Evolutionary conservation across 768 basidiomycete species (phyloP).

Genomic region (Vararia minispora): DNA sequence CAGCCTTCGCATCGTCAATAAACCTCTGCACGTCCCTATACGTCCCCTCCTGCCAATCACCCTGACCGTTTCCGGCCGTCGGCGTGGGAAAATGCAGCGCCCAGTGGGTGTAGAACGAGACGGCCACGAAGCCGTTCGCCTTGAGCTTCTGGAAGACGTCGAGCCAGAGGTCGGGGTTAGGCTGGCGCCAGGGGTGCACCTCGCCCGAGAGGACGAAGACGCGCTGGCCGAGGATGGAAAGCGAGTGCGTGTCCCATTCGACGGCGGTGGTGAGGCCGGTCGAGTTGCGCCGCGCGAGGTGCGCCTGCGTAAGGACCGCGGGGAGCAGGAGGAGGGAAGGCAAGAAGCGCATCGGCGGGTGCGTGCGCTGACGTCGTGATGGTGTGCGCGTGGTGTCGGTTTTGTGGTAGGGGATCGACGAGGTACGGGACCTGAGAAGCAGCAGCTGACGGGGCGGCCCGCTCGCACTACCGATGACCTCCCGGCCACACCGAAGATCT

Average conservation of each 20-base stretch:
- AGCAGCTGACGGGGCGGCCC: no score
- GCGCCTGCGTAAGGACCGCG: no score
- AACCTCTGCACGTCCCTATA: conserved; percentile 42
- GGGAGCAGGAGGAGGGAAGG: no score
- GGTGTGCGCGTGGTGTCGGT: no score
- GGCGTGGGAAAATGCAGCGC: conserved; percentile 42
- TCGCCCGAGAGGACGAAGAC: conserved; percentile 52
- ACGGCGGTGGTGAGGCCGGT: conserved; percentile 38
- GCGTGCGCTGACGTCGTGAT: no score
- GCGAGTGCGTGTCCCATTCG: conserved; percentile 52
- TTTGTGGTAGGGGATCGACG: no score
- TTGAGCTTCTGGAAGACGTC: conserved; percentile 56
- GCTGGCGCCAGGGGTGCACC: conserved; percentile 49
- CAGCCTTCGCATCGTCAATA: conserved; percentile 38
- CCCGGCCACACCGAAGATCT: no score
- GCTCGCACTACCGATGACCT: no score
- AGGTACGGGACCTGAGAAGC: no score
- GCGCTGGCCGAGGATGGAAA: conserved; percentile 46
- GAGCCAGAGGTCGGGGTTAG: conserved; percentile 35
- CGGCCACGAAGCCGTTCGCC: conserved; percentile 48
- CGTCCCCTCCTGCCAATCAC: conserved; percentile 40
- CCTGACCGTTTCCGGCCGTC: conserved; percentile 27
- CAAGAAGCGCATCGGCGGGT: no score
- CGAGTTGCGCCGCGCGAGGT: no score
- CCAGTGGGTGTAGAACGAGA: conserved; percentile 53